A percentile compares a stretch with the other conserved stretches of the same genome.
phyloP scores from a whole-genome alignment of 2,329 filamentous ascomycete species.

The Sclerotinia subarctica region DNA sequence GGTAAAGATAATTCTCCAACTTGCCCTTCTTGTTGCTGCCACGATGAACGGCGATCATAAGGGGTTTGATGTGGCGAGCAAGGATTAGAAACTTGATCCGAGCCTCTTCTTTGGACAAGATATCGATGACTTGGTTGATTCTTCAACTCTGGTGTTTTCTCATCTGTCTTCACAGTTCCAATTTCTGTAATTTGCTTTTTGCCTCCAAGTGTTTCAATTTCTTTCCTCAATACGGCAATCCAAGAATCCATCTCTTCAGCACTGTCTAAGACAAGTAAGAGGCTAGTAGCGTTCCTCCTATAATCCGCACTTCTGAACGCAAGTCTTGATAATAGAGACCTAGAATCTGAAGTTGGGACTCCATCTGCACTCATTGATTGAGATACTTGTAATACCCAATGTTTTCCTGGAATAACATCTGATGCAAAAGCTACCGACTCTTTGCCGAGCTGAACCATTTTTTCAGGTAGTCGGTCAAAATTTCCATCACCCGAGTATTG shows the following conservation, averaged over 20 bases:
- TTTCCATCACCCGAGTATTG: slow-evolving; percentile 71
- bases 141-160: slow-evolving; percentile 35
- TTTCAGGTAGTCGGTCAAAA: slow-evolving; percentile 71
- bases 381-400: slow-evolving; percentile 76
- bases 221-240: slow-evolving; percentile 64
- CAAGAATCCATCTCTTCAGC: slow-evolving; percentile 74
- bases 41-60: slow-evolving; percentile 25
- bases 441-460: slow-evolving; percentile 66
- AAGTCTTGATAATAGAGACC: slow-evolving; percentile 63
- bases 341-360: slow-evolving; percentile 47
- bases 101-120: slow-evolving; percentile 28
- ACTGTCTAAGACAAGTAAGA: slow-evolving; percentile 70
- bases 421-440: slow-evolving; percentile 77
- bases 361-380: slow-evolving; percentile 62
- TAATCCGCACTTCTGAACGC: slow-evolving; percentile 57
- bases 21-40: slow-evolving; percentile 16
- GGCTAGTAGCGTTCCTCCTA: slow-evolving; percentile 54
- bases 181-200: slow-evolving; percentile 61
- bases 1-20: slow-evolving; percentile 16
- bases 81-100: slow-evolving; percentile 28
- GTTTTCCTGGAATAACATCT: slow-evolving; percentile 73
- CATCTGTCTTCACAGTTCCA: slow-evolving; percentile 49
- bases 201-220: slow-evolving; percentile 69
- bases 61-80: slow-evolving; percentile 25
- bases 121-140: slow-evolving; percentile 34